phyloP scores from a whole-genome alignment of 2,329 filamentous ascomycete genomes.

The Cladophialophora yegresii region DNA sequence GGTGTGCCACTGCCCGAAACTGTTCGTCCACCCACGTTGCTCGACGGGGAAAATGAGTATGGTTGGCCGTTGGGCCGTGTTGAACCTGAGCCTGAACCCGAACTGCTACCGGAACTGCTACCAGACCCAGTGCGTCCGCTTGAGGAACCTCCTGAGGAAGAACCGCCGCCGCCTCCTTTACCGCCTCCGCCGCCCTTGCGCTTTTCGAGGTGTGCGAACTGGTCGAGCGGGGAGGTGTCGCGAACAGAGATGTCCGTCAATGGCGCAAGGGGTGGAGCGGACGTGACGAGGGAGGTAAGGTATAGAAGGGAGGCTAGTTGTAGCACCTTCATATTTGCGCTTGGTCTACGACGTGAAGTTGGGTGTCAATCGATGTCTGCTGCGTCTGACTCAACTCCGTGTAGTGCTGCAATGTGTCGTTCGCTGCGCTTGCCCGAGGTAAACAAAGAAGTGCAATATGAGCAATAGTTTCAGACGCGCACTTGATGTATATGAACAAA shows the following conservation, averaged over 20 bases:
- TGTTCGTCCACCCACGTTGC: constrained; percentile 41
- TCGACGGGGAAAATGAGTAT: constrained; percentile 32
- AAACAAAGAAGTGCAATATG: not conserved
- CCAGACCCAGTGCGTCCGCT: constrained; percentile 18
- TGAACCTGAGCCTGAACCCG: constrained; percentile 21
- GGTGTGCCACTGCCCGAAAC: constrained; percentile 45
- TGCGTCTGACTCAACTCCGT: not conserved
- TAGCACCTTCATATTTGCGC: constrained; percentile 27
- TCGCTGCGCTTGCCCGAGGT: not conserved
- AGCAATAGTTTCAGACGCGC: not conserved
- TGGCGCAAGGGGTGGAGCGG: constrained; percentile 23
- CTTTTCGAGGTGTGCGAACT: constrained; percentile 33
- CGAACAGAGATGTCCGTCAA: constrained; percentile 25
- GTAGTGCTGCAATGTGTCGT: not conserved
- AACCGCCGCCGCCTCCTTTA: constrained; percentile 30
- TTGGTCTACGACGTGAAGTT: not conserved
- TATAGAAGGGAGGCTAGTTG: constrained; percentile 22
- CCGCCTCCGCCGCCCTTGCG: constrained; percentile 37
- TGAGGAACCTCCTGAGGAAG: constrained; percentile 18
- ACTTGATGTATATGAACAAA: not conserved
- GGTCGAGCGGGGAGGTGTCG: constrained; percentile 23
- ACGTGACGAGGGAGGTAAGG: constrained; percentile 23
- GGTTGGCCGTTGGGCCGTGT: constrained; percentile 24
- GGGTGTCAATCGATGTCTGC: not conserved
- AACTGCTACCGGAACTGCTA: not conserved